phyloP scores from a whole-genome alignment of 2,329 filamentous ascomycete species.

The Neonectria punicea region DNA sequence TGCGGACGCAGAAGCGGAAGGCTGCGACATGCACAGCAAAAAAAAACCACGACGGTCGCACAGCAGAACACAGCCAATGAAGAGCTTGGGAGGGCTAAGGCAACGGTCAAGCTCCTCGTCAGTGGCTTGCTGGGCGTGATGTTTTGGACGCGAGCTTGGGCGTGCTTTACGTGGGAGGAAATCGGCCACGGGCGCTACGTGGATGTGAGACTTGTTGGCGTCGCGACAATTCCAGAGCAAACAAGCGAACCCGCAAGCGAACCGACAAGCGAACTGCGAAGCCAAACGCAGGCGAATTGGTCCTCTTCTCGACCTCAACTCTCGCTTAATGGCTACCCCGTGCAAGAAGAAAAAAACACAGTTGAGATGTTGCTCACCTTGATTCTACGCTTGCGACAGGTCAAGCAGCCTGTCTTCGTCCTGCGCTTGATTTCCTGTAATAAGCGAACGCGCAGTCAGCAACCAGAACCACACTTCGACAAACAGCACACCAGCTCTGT shows the following conservation, averaged over 20 bases:
- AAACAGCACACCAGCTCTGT: constrained; percentile 6
- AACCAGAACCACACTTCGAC: constrained; percentile 11
- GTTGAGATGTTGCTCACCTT: constrained; percentile 60
- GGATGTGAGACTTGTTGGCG: constrained; percentile 33
- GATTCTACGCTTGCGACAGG: constrained; percentile 69
- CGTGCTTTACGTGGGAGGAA: constrained; percentile 33
- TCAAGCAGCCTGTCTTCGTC: constrained; percentile 72
- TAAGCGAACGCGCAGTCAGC: constrained; percentile 25
- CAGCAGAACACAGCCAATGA: constrained; percentile 29
- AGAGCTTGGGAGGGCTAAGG: constrained; percentile 27
- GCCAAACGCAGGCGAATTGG: constrained; percentile 32
- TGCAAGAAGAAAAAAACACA: constrained; percentile 20
- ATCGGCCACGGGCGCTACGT: constrained; percentile 38
- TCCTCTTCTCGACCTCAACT: constrained; percentile 25
- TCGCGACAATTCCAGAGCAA: constrained; percentile 32
- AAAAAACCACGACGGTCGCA: constrained; percentile 15
- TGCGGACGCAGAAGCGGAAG: constrained; percentile 20
- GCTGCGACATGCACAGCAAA: constrained; percentile 14
- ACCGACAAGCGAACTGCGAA: constrained; percentile 34
- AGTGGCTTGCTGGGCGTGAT: constrained; percentile 22
- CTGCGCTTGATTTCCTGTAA: constrained; percentile 70
- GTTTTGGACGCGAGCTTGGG: constrained; percentile 16
- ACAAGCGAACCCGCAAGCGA: constrained; percentile 31
- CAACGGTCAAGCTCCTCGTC: constrained; percentile 18
- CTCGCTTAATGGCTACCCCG: constrained; percentile 25